phyloP scores from a whole-genome alignment of 1,139 yeast species.

The Zygosaccharomyces sapae region DNA sequence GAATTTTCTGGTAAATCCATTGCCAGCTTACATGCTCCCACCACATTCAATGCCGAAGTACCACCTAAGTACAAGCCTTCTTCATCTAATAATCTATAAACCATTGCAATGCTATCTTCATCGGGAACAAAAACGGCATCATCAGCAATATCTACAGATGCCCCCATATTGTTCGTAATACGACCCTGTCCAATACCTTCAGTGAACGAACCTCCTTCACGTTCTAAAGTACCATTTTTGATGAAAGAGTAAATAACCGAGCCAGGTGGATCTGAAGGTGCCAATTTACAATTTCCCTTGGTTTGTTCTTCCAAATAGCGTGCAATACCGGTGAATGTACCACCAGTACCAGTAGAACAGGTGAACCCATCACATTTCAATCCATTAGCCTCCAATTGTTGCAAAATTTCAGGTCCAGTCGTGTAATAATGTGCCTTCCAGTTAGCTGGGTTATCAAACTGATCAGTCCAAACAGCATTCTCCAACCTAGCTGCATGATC shows the following conservation, averaged over 20 bases:
- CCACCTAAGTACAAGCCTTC: conserved; percentile 93
- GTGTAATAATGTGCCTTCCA: conserved; percentile 87
- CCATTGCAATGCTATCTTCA: conserved; percentile 69
- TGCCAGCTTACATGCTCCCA: conserved; percentile 73
- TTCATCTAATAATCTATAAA: conserved; percentile 74
- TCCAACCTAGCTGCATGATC: conserved; percentile 71
- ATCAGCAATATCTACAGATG: conserved; percentile 64
- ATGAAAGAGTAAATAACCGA: conserved; percentile 77
- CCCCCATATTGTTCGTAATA: conserved; percentile 74
- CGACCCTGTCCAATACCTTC: conserved; percentile 97
- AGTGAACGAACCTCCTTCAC: conserved; percentile 81
- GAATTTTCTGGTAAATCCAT: conserved; percentile 68
- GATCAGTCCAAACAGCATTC: conserved; percentile 90
- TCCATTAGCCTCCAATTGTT: conserved; percentile 47
- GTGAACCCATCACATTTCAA: conserved; percentile 71
- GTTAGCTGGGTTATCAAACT: conserved; percentile 81
- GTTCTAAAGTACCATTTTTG: conserved; percentile 58
- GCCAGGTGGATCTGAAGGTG: conserved; percentile 92
- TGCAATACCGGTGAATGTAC: conserved; percentile 81
- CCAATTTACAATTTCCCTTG: conserved; percentile 53
- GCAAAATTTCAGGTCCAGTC: conserved; percentile 92
- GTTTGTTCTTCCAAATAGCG: conserved; percentile 68
- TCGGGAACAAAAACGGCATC: conserved; percentile 77
- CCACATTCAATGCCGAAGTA: conserved; percentile 78
- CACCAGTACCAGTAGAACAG: conserved; percentile 92